A percentile compares a stretch with the other conserved stretches of the same genome.
Conservation (phyloP, 2,329 filamentous ascomycete genomes). For the Zymoseptoria ardabiliae region DNA sequence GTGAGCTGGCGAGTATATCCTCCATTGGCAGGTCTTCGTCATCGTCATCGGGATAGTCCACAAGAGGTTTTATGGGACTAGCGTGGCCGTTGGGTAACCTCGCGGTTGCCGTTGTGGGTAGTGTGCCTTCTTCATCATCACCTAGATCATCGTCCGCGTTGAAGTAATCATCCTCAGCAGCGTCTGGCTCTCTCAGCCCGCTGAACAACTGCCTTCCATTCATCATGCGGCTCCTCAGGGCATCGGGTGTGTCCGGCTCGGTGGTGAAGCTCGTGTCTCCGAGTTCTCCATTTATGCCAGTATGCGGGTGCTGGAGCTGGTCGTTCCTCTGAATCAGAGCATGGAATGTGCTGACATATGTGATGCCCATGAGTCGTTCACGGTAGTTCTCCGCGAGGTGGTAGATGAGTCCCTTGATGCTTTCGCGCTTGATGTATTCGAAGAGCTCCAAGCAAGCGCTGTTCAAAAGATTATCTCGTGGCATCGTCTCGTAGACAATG, state of each 20-base stretch:
- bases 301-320: slow-evolving; percentile 52
- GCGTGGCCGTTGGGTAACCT: slow-evolving; percentile 50
- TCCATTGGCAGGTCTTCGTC: slow-evolving; percentile 35
- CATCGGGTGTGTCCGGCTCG: slow-evolving; percentile 50
- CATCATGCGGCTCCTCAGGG: slow-evolving; percentile 33
- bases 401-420: slow-evolving; percentile 70
- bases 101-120: slow-evolving; percentile 29
- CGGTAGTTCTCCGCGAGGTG: slow-evolving; percentile 81
- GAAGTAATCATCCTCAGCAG: slow-evolving; percentile 88
- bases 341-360: slow-evolving; percentile 78
- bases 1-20: slow-evolving; percentile 46
- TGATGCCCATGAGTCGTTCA: slow-evolving; percentile 66
- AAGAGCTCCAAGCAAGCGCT: slow-evolving; percentile 93
- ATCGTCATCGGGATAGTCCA: slow-evolving; percentile 92
- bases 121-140: slow-evolving; percentile 26
- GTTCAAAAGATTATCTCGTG: slow-evolving; percentile 85
- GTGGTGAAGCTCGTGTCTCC: slow-evolving; percentile 60
- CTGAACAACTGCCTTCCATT: slow-evolving; percentile 54
- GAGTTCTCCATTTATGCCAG: slow-evolving; percentile 40
- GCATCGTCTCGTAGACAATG: slow-evolving; percentile 76
- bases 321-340: slow-evolving; percentile 71
- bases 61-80: slow-evolving; percentile 63
- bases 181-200: slow-evolving; percentile 74
- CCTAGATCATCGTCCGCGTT: slow-evolving; percentile 63
- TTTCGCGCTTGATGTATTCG: slow-evolving; percentile 73